Percentiles rank a stretch among this genome's conserved stretches.
Evolutionary conservation across 768 basidiomycete genomes (phyloP).

Genomic region (Hericium erinaceus): DNA sequence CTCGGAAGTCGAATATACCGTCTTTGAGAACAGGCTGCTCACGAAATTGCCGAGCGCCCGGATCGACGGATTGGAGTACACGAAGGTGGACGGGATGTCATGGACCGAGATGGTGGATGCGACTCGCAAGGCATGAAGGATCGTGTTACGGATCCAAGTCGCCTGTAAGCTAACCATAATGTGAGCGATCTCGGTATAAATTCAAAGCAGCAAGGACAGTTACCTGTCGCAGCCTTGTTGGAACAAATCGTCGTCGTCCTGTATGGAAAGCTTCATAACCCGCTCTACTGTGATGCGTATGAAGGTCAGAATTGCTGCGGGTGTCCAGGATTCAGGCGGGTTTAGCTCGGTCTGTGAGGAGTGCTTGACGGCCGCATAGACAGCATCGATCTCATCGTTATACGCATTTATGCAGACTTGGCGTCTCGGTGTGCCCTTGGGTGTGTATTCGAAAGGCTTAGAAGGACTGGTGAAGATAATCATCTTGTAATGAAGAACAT

Average conservation of each 20-base stretch:
- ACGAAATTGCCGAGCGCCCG: background rate
- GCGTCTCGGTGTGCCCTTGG: conserved; percentile 37
- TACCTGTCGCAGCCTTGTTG: conserved; percentile 8
- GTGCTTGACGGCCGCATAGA: conserved; percentile 22
- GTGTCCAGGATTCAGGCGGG: background rate
- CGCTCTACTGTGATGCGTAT: conserved; percentile 7
- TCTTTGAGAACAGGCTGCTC: background rate
- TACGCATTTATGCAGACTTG: conserved; percentile 32
- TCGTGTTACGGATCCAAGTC: background rate
- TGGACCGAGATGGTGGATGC: background rate
- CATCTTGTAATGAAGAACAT: conserved; percentile 24
- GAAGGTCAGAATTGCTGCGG: background rate
- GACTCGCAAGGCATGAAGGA: background rate
- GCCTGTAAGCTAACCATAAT: background rate
- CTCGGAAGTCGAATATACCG: background rate
- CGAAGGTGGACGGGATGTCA: background rate
- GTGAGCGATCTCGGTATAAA: background rate
- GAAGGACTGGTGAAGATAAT: conserved; percentile 32
- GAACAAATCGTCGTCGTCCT: conserved; percentile 13
- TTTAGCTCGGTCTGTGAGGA: background rate
- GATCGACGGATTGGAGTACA: background rate
- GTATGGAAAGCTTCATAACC: conserved; percentile 2
- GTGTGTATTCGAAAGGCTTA: conserved; percentile 34
- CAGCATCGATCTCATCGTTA: conserved; percentile 34
- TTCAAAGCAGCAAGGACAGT: too few species aligned